These are phyloP conservation scores for Meyerozyma guilliermondii DNA, from an alignment of 1,139 yeast genomes.

Conservation along the genomic window DNA sequence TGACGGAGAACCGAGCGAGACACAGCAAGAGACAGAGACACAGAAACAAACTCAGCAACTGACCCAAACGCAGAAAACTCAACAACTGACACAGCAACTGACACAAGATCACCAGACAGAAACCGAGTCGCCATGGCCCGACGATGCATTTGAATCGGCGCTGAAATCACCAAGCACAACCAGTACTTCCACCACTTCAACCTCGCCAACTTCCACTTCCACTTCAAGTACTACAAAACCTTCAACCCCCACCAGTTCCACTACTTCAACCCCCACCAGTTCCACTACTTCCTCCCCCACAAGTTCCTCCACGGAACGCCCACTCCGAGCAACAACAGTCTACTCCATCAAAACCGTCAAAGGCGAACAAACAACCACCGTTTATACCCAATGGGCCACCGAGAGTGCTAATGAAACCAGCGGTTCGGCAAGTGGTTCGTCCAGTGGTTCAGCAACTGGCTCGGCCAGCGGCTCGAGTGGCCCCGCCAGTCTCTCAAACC, in stretches of 20 bases:
- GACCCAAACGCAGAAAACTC: not conserved
- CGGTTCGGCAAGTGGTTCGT: too few species aligned
- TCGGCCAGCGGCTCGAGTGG: not conserved
- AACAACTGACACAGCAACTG: not conserved
- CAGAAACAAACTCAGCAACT: not conserved
- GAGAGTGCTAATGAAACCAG: not conserved
- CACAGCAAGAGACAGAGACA: not conserved
- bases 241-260: slow-evolving; percentile 2
- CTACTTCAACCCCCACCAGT: slow-evolving; percentile 1
- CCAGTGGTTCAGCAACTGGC: not conserved
- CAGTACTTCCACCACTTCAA: slow-evolving; percentile 3
- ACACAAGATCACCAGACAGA: too few species aligned
- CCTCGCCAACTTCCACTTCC: too few species aligned
- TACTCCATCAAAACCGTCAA: slow-evolving; percentile 23
- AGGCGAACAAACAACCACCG: slow-evolving; percentile 17
- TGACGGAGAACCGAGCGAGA: not conserved
- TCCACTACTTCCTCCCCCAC: slow-evolving; percentile 3
- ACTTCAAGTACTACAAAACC: not conserved
- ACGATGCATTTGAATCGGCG: too few species aligned
- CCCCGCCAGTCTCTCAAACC: too few species aligned
- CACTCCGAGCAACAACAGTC: slow-evolving; percentile 14
- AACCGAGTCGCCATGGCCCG: too few species aligned
- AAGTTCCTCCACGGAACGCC: slow-evolving; percentile 1
- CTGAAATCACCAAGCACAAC: not conserved
- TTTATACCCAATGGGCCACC: slow-evolving; percentile 15